These are phyloP conservation scores for Candida frijolesensis DNA, from an alignment of 1,139 yeast genomes.

Conservation along the genomic window DNA sequence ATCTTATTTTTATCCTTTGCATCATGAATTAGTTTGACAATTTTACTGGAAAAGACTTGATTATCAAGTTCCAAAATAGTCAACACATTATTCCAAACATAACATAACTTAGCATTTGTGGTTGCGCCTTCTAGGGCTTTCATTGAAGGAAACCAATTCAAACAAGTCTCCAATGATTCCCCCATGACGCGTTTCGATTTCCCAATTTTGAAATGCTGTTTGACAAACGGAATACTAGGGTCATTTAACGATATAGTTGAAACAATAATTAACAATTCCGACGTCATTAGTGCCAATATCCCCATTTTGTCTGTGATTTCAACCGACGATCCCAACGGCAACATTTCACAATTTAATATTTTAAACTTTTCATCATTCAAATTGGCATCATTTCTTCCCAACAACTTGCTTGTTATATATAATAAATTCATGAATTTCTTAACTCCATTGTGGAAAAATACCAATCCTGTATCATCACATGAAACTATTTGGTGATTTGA, in stretches of 20 bases:
- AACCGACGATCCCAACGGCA: conserved; percentile 57
- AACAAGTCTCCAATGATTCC: conserved; percentile 6
- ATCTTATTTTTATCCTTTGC: conserved; percentile 43
- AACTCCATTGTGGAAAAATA: conserved; percentile 61
- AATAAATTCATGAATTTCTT: conserved; percentile 55
- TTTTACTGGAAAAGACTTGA: conserved; percentile 29
- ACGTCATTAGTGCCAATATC: conserved; percentile 62
- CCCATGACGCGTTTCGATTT: conserved; percentile 37
- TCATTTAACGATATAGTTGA: conserved; percentile 56
- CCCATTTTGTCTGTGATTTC: conserved; percentile 60
- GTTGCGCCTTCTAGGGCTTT: conserved; percentile 26
- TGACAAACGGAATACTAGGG: conserved; percentile 23
- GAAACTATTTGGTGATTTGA: conserved; percentile 61
- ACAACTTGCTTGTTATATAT: conserved; percentile 50
- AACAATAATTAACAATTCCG: conserved; percentile 50
- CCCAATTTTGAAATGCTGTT: conserved; percentile 55
- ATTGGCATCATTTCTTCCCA: conserved; percentile 50
- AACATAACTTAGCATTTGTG: conserved; percentile 57
- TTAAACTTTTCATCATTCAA: conserved; percentile 18
- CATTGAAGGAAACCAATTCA: conserved; percentile 61
- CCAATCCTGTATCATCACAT: conserved; percentile 60
- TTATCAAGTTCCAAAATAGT: conserved; percentile 56
- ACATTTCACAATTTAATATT: conserved; percentile 35
- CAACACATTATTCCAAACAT: conserved; percentile 63
- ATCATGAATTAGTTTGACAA: conserved; percentile 31